Base-by-base conservation (phyloP, 2,329 filamentous ascomycete genomes). In the Diaporthe sp. region DNA sequence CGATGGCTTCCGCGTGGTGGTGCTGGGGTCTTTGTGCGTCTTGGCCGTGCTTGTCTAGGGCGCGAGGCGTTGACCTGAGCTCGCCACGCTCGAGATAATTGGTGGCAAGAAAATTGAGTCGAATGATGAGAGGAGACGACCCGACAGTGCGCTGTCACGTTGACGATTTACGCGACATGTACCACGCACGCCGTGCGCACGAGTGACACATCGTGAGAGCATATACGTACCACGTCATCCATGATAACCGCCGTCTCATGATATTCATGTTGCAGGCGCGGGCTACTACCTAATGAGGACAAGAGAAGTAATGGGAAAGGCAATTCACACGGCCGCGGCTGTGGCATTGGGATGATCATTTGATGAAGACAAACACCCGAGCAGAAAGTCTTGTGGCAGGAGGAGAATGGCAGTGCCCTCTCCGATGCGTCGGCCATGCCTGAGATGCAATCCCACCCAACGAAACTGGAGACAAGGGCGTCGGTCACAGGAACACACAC, bases 101-200 rank as follows among this genome's bases (percentile, higher is more conserved):
- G 65, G 65, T 37, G 44, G 31, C 28, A 10, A 25, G 34, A 19
- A 19, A 53, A 17, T 53, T 25, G 46, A 68, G 25, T 13, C n/a
- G 34, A 34, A 28, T 17, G 37, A 37, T 15, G 19, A 31, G 25
- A 42, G 37, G 15, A 34, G 31, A 28, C 62, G 28, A 25, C 8
- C 8, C 15, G 15, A 22, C 15, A 28, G 2, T 28, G 1, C 31
- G 46, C 46, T 69, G 34, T 55, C 49, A 13, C 12, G 19, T 6
- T 68, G 22, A 69, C 49, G 49, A 69, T 15, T 69, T 39, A 69
- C 13, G 65, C 65, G 65, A 55, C 13, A 53, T 25, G 65, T 42
- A 28, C 15, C 34, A 28, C 17, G 15, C 34, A 51, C 34, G 34
- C 65, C 37, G 9, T 28, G 28, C 37, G 28, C 37, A 69, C 42